Evolutionary conservation across 495 filamentous ascomycete species (phyloP).

Genomic region (Oidiodendron maius): DNA sequence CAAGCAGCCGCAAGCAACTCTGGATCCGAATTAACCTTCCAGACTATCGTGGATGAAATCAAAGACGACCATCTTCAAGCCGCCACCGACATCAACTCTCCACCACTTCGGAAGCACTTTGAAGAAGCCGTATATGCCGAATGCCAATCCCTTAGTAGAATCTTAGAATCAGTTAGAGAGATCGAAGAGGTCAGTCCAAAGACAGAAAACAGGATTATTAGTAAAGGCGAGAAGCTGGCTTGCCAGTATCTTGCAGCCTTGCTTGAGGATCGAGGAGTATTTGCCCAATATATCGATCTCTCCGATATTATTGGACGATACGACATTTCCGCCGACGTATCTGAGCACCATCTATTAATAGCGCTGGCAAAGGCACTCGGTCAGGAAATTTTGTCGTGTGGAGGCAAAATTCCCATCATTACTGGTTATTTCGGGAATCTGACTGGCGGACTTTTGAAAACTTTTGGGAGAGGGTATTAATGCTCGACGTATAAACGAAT

Average conservation of each 20-base stretch:
- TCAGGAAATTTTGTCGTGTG: background rate
- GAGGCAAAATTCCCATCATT: constrained; percentile 27
- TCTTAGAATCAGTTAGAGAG: constrained; percentile 24
- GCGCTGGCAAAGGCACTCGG: too few species aligned
- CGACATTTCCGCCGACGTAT: too few species aligned
- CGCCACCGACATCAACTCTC: constrained; percentile 2
- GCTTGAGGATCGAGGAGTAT: too few species aligned
- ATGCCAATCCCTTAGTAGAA: constrained; percentile 6
- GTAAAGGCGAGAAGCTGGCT: constrained; percentile 31
- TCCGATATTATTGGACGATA: too few species aligned
- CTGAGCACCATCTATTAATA: too few species aligned
- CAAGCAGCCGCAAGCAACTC: constrained; percentile 29
- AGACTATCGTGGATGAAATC: constrained; percentile 27
- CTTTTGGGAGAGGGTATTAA: constrained; percentile 13
- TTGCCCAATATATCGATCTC: too few species aligned
- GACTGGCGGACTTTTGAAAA: background rate
- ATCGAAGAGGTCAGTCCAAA: constrained; percentile 32
- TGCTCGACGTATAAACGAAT: too few species aligned
- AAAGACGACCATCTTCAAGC: constrained; percentile 27
- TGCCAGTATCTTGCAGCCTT: too few species aligned
- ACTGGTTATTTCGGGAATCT: constrained; percentile 10
- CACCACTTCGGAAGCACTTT: too few species aligned
- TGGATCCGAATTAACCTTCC: constrained; percentile 18
- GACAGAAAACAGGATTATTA: constrained; percentile 31
- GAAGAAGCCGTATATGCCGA: background rate